These are phyloP conservation scores for Fraxinus americana DNA, from an alignment of 257 asterid genomes.

Conservation along the genomic window DNA sequence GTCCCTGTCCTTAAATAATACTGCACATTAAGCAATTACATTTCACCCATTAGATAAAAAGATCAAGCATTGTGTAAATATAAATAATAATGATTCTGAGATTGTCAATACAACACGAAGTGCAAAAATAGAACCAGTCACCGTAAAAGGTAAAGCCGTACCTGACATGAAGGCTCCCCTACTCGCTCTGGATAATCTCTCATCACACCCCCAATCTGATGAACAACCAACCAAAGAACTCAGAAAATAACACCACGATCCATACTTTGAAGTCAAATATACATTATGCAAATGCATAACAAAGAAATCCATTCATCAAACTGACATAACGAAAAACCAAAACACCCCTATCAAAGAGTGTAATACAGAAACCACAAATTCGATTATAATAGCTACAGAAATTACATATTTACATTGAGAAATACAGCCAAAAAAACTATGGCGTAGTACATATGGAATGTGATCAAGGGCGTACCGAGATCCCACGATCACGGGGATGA, in stretches of 20 bases:
- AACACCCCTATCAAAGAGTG: neutral
- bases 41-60: conserved; percentile 6
- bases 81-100: neutral
- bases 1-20: conserved; percentile 78
- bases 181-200: conserved; percentile 79
- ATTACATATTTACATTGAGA: neutral
- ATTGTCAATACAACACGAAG: neutral
- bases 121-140: neutral
- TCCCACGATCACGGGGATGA: conserved; percentile 72
- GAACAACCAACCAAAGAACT: conserved; percentile 6
- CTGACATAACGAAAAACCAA: conserved; percentile 11
- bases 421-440: conserved; percentile 12
- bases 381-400: neutral
- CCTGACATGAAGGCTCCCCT: conserved; percentile 89
- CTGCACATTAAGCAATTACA: conserved; percentile 45
- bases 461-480: conserved; percentile 47
- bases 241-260: neutral
- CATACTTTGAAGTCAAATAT: conserved; percentile 1
- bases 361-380: conserved; percentile 8
- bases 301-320: conserved; percentile 12
- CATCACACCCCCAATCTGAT: conserved; percentile 33
- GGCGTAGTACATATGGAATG: conserved; percentile 2
- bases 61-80: neutral
- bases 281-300: neutral
- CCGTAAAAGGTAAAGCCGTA: conserved; percentile 25